Evolutionary conservation across 2,329 filamentous ascomycete species (phyloP).

Genomic region (Drechslerella coelobrocha): DNA sequence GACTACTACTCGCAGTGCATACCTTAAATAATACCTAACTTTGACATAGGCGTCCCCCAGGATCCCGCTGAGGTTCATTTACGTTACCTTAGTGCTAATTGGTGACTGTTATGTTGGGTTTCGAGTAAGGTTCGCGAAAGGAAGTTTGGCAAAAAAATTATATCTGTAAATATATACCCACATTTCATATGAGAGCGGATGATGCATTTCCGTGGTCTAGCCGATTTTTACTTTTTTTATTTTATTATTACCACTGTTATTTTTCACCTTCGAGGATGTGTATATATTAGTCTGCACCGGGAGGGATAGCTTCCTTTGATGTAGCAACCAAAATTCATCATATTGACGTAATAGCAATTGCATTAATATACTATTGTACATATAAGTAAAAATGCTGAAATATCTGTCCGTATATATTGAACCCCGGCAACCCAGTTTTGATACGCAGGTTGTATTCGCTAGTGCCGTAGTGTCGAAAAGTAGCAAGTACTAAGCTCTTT

Average conservation of each 20-base stretch:
- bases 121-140: background rate
- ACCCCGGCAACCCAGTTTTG: no score
- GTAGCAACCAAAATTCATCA: slow-evolving; percentile 24
- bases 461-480: no score
- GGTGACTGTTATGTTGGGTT: no score
- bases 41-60: no score
- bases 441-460: no score
- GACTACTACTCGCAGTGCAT: slow-evolving; percentile 55
- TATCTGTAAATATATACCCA: slow-evolving; percentile 38
- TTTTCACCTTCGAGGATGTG: slow-evolving; percentile 9
- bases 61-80: background rate
- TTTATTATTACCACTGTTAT: slow-evolving; percentile 6
- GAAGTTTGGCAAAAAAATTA: background rate
- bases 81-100: background rate
- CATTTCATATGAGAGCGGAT: slow-evolving; percentile 13
- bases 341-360: background rate
- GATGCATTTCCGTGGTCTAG: slow-evolving; percentile 6
- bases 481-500: no score
- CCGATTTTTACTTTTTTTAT: slow-evolving; percentile 22
- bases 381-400: background rate
- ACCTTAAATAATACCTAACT: slow-evolving; percentile 18
- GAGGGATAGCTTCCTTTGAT: slow-evolving; percentile 36
- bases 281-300: slow-evolving; percentile 50
- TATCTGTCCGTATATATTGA: background rate
- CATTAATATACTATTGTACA: background rate